Base-by-base conservation (phyloP, 2,329 filamentous ascomycete genomes). In the Cryphonectria radicalis region DNA sequence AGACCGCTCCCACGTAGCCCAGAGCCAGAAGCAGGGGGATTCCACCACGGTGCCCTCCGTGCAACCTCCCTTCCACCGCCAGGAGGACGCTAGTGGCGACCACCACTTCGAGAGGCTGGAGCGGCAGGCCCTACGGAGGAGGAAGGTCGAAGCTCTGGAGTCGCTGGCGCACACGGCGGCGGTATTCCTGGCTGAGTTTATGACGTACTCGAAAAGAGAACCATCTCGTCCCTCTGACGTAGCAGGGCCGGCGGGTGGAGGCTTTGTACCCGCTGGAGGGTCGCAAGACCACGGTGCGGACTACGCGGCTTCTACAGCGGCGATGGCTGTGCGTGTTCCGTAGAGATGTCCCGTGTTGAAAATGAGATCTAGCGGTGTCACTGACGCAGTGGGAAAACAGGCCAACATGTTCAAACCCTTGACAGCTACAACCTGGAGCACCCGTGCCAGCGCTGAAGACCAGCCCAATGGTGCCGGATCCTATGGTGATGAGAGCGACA, bases 141-240 rank as follows among this genome's bases (percentile, higher is more conserved):
- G 71, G 8, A 70, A 72, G 40, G 71, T 72, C 40, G 71, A 72
- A 40, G 71, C 71, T 10, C 68, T 72, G n/a, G 71, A 72, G 60
- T 72, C 68, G 11, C 28, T 70, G 6, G 59, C 71, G 8, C 71
- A 72, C 32, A 72, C 71, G 8, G 68, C 71, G 13, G 71, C 71
- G 10, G 42, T 72, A 25, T 68, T 72, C 35, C 60, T 72, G 32
- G 71, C 68, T 11, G 71, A 72, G 25, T 72, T 72, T 28, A 63
- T 68, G 66, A 53, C 66, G 40, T 68, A 60, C 22, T 40, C 66
- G 0, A 68, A 62, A 14, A 4, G 43, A 42, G 42, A 60, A n/a
- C 14, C 42, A 28, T 59, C 42, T 53, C 40, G 25, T 13, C 25
- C 17, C 32, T n/a, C 25, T 53, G 50, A n/a, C 40, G 13, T 40